Conservation (phyloP, 805 yeast genomes). For the Kregervanrija delftensis region DNA sequence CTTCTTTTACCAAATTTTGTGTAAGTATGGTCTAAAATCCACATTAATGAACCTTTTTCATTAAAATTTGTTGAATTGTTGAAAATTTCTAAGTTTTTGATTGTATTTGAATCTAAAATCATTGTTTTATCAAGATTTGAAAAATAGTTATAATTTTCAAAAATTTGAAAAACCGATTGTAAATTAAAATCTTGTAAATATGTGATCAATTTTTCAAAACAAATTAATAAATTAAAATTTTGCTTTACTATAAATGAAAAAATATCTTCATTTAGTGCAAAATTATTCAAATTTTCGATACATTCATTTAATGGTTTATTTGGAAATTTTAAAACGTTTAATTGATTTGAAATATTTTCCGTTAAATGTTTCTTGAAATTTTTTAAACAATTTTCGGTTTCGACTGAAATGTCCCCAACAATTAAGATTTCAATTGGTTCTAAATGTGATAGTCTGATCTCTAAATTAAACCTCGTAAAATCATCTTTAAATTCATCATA, state of each 20-base stretch:
- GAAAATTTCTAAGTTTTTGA: constrained; percentile 71
- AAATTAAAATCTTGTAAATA: constrained; percentile 63
- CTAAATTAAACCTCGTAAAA: constrained; percentile 50
- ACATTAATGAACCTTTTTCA: constrained; percentile 62
- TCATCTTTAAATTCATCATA: constrained; percentile 67
- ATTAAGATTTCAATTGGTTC: constrained; percentile 70
- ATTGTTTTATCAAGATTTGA: constrained; percentile 33
- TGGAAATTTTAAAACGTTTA: constrained; percentile 8
- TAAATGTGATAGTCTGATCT: constrained; percentile 66
- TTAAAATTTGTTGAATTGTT: constrained; percentile 51
- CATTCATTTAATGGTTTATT: constrained; percentile 7
- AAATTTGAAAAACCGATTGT: constrained; percentile 45
- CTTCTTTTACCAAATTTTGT: constrained; percentile 71
- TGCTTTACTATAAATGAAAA: constrained; percentile 13
- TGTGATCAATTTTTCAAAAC: constrained; percentile 38
- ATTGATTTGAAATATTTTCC: not conserved
- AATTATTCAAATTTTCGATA: constrained; percentile 4
- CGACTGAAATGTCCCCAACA: constrained; percentile 32
- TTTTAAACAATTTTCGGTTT: constrained; percentile 23
- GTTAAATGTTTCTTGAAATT: constrained; percentile 9
- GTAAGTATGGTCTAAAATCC: constrained; percentile 75
- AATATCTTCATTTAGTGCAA: constrained; percentile 5
- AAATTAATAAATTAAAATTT: constrained; percentile 11
- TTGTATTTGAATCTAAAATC: constrained; percentile 56
- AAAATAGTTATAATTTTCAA: constrained; percentile 48